A percentile compares a stretch with the other conserved stretches of the same genome.
These are phyloP conservation scores for Rheum nobile DNA, from an alignment of 148 eudicot genomes.

Conservation along the genomic window DNA sequence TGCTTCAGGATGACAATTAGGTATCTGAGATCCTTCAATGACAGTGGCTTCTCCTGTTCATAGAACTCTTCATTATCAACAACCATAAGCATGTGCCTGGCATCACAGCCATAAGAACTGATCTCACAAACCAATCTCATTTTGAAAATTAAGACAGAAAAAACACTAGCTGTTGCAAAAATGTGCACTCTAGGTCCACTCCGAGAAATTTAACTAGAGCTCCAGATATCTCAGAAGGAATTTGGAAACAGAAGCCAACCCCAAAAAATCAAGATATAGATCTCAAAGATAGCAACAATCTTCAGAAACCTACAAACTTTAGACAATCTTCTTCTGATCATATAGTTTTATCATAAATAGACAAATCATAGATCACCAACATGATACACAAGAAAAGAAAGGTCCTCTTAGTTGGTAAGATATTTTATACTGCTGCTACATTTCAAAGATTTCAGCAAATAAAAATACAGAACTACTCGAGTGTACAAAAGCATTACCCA, in stretches of 20 bases:
- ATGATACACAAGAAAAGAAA: neutral
- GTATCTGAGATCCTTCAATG: constrained; percentile 69
- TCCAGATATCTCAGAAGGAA: too few relatives aligned
- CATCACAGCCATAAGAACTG: neutral
- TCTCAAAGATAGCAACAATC: too few relatives aligned
- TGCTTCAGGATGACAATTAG: constrained; percentile 82
- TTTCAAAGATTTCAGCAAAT: neutral
- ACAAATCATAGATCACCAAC: neutral
- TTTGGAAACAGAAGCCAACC: too few relatives aligned
- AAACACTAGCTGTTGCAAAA: too few relatives aligned
- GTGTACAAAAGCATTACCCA: neutral
- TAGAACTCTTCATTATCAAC: constrained; percentile 98
- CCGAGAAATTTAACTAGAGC: too few relatives aligned
- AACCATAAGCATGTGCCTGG: constrained; percentile 95
- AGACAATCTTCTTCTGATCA: neutral
- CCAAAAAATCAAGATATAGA: too few relatives aligned
- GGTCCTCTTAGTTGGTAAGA: neutral
- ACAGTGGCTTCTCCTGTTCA: constrained; percentile 84
- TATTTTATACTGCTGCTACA: neutral
- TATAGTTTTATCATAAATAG: neutral
- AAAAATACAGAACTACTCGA: neutral
- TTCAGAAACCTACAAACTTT: neutral
- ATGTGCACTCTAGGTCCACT: too few relatives aligned
- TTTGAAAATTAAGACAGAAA: neutral
- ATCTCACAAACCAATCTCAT: neutral